These are phyloP conservation scores for Dactylellina drechsleri DNA, from an alignment of 2,329 filamentous ascomycete species.

Conservation along the genomic window DNA sequence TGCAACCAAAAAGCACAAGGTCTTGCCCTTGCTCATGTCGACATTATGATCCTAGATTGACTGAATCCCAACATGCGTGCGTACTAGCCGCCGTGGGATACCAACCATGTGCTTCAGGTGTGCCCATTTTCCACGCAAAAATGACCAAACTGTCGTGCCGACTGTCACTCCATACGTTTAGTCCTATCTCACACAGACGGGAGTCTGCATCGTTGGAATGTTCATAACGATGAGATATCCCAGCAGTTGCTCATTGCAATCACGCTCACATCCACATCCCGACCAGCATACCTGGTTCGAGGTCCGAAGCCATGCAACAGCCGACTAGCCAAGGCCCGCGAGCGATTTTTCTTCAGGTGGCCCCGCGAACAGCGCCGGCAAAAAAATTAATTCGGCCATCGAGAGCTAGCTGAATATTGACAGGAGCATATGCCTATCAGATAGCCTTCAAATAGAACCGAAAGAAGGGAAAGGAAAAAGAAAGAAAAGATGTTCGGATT, in stretches of 20 bases:
- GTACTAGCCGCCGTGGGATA: slow-evolving; percentile 37
- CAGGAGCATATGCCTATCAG: neutral
- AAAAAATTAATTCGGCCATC: slow-evolving; percentile 27
- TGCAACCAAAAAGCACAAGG: slow-evolving; percentile 22
- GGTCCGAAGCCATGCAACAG: neutral
- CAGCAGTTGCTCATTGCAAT: too few species aligned
- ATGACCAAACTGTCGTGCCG: slow-evolving; percentile 1
- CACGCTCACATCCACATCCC: too few species aligned
- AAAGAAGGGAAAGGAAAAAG: neutral
- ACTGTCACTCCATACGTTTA: neutral
- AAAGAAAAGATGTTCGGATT: slow-evolving; percentile 34
- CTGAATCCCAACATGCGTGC: slow-evolving; percentile 16
- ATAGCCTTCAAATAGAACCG: slow-evolving; percentile 4
- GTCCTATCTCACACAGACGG: neutral
- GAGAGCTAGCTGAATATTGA: slow-evolving; percentile 10
- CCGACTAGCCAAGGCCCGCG: slow-evolving; percentile 7
- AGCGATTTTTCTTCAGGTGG: slow-evolving; percentile 29
- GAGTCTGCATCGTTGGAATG: neutral
- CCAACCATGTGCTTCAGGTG: slow-evolving; percentile 23
- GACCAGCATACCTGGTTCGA: too few species aligned
- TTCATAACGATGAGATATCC: too few species aligned
- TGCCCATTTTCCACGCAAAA: neutral
- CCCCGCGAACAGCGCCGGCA: slow-evolving; percentile 51
- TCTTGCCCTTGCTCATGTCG: slow-evolving; percentile 45
- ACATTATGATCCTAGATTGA: slow-evolving; percentile 47